Evolutionary conservation across 768 basidiomycete genomes (phyloP), one percentile per base, ranked within the genome.

Genomic region (Lentinula boryana): DNA sequence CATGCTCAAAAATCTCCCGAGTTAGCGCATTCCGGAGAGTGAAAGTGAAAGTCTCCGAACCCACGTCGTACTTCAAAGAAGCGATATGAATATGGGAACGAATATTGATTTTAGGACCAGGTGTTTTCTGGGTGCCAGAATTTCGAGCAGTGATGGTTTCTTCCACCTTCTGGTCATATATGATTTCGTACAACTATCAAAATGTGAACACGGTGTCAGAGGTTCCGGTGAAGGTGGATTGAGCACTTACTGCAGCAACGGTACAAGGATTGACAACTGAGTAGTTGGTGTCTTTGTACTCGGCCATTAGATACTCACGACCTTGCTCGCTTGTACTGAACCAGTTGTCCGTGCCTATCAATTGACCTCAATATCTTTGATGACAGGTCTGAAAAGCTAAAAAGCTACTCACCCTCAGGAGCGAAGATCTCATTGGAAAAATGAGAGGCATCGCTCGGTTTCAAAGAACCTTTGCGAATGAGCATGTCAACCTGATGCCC

Each of bases 371-470:
- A 40, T 40, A 40, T 7, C 1, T 44, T 44, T 16, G n/a, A 44
- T n/a, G 7, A 44, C n/a, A n/a, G n/a, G n/a, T 18, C 5, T 18
- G 5, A 18, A 44, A 3, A n/a, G 43, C n/a, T 7, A 4, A 2
- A 18, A 44, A 3, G 27, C 27, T 40, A n/a, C 43, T 61, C 64
- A 79, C 78, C 65, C 15, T 69, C 74, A 27, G 83, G 81, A 64
- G 82, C 80, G 63, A 83, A 84, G 5, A 83, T 78, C 63, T 82
- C 80, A 67, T 84, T 84, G 46, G 78, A 74, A 63, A 83, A 84
- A 1, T 79, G 79, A 1, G 79, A 77, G 60, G 81, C 80, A 60
- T 84, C 82, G 50, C 80, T 80, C 7, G 80, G 80, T 58, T 78
- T 81, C 49, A 83, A 65, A 0, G 77, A 75, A 13, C 80, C 80